Conservation (phyloP, 805 yeast genomes). For the Candida endomychidarum region DNA sequence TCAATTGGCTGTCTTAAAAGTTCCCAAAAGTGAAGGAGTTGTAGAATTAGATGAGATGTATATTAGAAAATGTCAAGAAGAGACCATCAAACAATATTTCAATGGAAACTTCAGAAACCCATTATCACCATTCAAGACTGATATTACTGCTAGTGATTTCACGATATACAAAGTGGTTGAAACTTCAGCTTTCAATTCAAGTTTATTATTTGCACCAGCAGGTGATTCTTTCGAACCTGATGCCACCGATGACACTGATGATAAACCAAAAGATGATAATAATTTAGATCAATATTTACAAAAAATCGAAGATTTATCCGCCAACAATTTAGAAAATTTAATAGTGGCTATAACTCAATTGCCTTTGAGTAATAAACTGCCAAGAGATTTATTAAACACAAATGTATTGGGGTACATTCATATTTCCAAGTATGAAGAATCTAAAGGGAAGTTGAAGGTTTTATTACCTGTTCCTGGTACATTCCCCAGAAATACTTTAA, state of each 20-base stretch:
- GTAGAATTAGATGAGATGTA: conserved; percentile 71
- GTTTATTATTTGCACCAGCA: conserved; percentile 41
- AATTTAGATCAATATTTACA: conserved; percentile 34
- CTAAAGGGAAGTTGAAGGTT: conserved; percentile 63
- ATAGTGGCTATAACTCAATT: conserved; percentile 59
- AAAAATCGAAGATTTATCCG: conserved; percentile 43
- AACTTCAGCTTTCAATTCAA: conserved; percentile 35
- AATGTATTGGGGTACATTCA: conserved; percentile 80
- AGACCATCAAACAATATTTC: conserved; percentile 81
- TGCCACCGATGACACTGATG: conserved; percentile 17
- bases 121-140: conserved; percentile 83
- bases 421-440: conserved; percentile 71
- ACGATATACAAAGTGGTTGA: conserved; percentile 60
- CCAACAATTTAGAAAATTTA: conserved; percentile 68
- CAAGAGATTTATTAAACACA: conserved; percentile 50
- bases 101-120: conserved; percentile 70
- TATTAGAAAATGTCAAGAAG: conserved; percentile 70
- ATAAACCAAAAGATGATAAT: conserved; percentile 24
- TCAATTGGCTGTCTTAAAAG: conserved; percentile 51
- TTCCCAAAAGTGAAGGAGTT: conserved; percentile 74
- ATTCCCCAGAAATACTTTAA: conserved; percentile 70
- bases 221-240: conserved; percentile 42
- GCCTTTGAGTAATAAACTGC: conserved; percentile 36
- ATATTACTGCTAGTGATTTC: conserved; percentile 62
- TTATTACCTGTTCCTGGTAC: conserved; percentile 86